Base-by-base conservation (phyloP, 257 asterid species). In the Gentiana straminea region DNA sequence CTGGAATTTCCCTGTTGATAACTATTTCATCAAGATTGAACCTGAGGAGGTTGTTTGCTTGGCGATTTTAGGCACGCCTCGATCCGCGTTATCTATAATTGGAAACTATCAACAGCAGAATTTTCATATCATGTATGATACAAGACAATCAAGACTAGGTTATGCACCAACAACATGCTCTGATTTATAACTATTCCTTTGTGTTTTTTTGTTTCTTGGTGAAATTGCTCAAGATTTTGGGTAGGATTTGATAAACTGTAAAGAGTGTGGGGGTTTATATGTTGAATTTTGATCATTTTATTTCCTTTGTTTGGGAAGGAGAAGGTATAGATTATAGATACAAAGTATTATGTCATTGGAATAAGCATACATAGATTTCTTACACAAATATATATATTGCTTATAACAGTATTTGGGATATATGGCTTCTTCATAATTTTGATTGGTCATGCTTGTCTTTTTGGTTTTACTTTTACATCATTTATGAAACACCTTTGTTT, bases 41-140 rank as follows among this genome's bases (percentile, higher is more conserved):
- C 84, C 95, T 0, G 83, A 84, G 15, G 92, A 79, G 10, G 76
- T 91, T 8, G 73, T 81, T n/a, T 91, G 98, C 47, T 67, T 91
- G 74, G 98, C 95, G 2, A 81, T 91, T 7, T 33, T 91, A 55
- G 98, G 95, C 43, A 87, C 95, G 37, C 84, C 95, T 5, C 67
- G 70, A 1, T 73, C 89, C 12, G 77, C 77, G n/a, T 37, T 91
- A n/a, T 87, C 98, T 1, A 91, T 91, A 11, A 81, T 91, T 15
- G 98, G 98, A 4, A 91, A 91, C 44, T 87, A 87, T 15, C 98
- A 91, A 51, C 98, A 91, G 72, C 98, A 91, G 75, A 87, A 91
- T 63, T 91, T 91, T 47, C 96, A 84, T 32, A 74, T 91, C 24
- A 24, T 82, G 61, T 91, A 87, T 55, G 98, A 91, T 52, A 78